A percentile compares a stretch with the other conserved stretches of the same genome.
phyloP scores from a whole-genome alignment of 768 basidiomycete genomes.

The Rhizopogon vulgaris region DNA sequence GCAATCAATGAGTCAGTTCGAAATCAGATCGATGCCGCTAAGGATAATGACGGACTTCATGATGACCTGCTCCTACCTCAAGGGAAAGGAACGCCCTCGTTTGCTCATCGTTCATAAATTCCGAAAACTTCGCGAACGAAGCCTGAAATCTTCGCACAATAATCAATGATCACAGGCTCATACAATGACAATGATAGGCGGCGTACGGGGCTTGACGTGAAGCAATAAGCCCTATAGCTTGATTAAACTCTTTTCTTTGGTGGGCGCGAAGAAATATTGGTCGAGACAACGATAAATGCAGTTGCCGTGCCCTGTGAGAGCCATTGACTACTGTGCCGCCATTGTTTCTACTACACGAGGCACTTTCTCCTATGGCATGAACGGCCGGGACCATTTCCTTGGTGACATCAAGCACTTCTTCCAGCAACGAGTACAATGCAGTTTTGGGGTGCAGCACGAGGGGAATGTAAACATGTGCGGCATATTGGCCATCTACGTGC shows the following conservation, averaged over 20 bases:
- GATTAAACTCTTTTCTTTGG: constrained; percentile 70
- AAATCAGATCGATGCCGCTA: neutral
- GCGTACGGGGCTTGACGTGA: constrained; percentile 41
- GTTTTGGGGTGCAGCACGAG: constrained; percentile 40
- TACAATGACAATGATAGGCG: constrained; percentile 1
- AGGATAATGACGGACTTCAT: constrained; percentile 44
- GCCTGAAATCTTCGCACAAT: constrained; percentile 49
- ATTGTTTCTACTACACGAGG: neutral
- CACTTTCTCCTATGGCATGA: constrained; percentile 34
- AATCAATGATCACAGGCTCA: constrained; percentile 3
- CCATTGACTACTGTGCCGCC: constrained; percentile 1
- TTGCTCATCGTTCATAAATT: constrained; percentile 72
- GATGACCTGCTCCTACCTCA: constrained; percentile 80
- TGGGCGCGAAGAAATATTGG: constrained; percentile 76
- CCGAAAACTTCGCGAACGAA: constrained; percentile 68
- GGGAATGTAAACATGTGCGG: constrained; percentile 71
- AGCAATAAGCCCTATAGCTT: constrained; percentile 49
- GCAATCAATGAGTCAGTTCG: constrained; percentile 5
- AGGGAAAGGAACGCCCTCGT: constrained; percentile 77
- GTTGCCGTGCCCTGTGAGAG: constrained; percentile 30
- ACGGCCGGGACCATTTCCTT: constrained; percentile 40
- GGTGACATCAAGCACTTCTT: constrained; percentile 39
- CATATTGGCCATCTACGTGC: constrained; percentile 84
- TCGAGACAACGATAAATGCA: constrained; percentile 84
- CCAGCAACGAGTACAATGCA: constrained; percentile 39